Base-by-base conservation (phyloP, 1,284 basidiomycete genomes). In the Sporisorium sorghi region DNA sequence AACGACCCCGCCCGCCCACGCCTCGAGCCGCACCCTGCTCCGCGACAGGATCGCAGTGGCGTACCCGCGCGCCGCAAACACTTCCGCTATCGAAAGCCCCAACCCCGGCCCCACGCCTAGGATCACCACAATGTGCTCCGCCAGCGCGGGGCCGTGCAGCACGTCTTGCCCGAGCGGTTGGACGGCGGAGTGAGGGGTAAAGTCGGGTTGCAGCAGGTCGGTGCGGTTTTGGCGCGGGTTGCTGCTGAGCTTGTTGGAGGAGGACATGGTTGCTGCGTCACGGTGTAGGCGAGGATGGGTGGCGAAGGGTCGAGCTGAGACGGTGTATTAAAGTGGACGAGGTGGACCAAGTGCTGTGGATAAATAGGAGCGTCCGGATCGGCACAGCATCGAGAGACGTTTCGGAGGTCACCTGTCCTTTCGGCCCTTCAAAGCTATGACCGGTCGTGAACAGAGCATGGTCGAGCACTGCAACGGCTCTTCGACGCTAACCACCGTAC, bases 51-150 rank as follows among this genome's bases (percentile, higher is more conserved):
- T 76, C 11, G 78, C 79, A 0, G 66, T 71, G 12, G 68, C 69
- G 51, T 81, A 81, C 2, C 79, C 79, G 23, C 70, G 67, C 3
- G 61, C 46, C 0, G 78, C 79, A 46, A 81, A 81, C 0, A 60
- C 49, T 23, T 60, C 62, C 2, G 79, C 79, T 26, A 81, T 76
- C 0, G 51, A 44, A 8, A 79, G 46, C 0, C 79, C 79, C 11
- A 81, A 51, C 5, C 79, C 79, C 6, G 78, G 79, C 2, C 79
- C 78, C 0, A 81, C 77, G 11, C 78, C 78, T 14, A 80, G 65
- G 7, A 78, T 46, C 10, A 78, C 50, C 2, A 80, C 74, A 3
- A 80, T 48, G 48, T 80, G 78, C n/a, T 74, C 47, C 2, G 50
- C 12, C 2, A 62, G 43, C 5, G 49, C 11, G 1, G 78, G 78